These are phyloP conservation scores for Fraxinus latifolia DNA, from an alignment of 305 asterid species.

Conservation along the genomic window DNA sequence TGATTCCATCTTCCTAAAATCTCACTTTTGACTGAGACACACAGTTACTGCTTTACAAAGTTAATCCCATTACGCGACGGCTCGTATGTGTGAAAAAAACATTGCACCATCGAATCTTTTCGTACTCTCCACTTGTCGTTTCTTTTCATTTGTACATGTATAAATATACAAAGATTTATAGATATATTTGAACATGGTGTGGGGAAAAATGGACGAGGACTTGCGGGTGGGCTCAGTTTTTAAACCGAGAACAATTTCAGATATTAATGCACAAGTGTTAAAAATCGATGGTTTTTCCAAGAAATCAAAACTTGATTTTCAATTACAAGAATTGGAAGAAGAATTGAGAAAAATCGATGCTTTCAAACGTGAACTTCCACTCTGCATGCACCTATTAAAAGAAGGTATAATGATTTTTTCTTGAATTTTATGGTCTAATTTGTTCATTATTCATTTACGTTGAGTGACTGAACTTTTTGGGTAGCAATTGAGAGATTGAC, in stretches of 20 bases:
- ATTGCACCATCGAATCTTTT: not conserved
- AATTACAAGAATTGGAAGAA: conserved; percentile 35
- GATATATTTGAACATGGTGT: not conserved
- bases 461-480: not conserved
- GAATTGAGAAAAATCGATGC: conserved; percentile 49
- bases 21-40: not conserved
- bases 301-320: conserved; percentile 34
- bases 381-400: conserved; percentile 25
- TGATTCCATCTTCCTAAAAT: not conserved
- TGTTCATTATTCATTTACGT: not conserved
- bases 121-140: not conserved
- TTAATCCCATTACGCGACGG: not conserved
- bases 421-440: not conserved
- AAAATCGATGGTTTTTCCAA: conserved; percentile 28
- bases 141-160: not conserved
- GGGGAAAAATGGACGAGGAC: not conserved
- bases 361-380: conserved; percentile 39
- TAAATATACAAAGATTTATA: not conserved
- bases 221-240: not conserved
- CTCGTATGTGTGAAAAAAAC: not conserved
- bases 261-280: not conserved
- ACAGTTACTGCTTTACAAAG: not conserved
- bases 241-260: not conserved
- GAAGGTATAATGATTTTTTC: not conserved
- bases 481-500: conserved; percentile 48